Conservation (phyloP, 495 filamentous ascomycete species). For the Penicillium mononematosum region DNA sequence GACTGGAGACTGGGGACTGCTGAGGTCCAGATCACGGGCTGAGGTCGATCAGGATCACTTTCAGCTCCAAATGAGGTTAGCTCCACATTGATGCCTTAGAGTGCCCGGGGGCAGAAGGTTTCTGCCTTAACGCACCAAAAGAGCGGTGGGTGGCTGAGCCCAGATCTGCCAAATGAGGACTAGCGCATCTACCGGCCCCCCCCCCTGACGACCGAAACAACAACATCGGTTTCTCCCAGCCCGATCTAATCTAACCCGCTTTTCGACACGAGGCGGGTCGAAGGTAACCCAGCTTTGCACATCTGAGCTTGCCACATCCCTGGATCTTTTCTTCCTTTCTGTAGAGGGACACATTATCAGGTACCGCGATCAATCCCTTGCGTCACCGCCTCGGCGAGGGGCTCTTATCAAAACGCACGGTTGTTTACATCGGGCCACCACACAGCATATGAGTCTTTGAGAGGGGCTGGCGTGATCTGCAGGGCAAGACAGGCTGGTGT, state of each 20-base stretch:
- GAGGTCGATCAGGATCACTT: slow-evolving; percentile 14
- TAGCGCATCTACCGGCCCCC: slow-evolving; percentile 26
- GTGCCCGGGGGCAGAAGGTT: neutral
- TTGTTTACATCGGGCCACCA: slow-evolving; percentile 22
- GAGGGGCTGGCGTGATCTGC: slow-evolving; percentile 7
- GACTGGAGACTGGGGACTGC: slow-evolving; percentile 19
- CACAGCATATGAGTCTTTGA: slow-evolving; percentile 22
- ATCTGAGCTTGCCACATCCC: slow-evolving; percentile 5
- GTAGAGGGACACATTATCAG: slow-evolving; percentile 17
- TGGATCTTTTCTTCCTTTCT: slow-evolving; percentile 17
- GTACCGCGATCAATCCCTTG: slow-evolving; percentile 30
- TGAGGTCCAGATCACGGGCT: slow-evolving; percentile 23
- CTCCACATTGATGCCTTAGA: neutral
- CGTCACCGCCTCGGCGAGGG: slow-evolving; percentile 45
- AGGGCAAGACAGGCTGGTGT: slow-evolving; percentile 12
- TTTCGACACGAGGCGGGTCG: slow-evolving; percentile 20
- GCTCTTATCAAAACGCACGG: slow-evolving; percentile 38
- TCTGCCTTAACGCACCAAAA: slow-evolving; percentile 8
- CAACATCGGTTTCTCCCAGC: slow-evolving; percentile 23
- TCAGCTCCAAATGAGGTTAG: slow-evolving; percentile 10
- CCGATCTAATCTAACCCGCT: slow-evolving; percentile 32
- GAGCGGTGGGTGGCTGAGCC: slow-evolving; percentile 13
- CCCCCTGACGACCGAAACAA: slow-evolving; percentile 33
- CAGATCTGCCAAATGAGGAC: slow-evolving; percentile 12
- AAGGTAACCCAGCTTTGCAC: slow-evolving; percentile 6